Evolutionary conservation across 345 rosid species (phyloP).

Genomic region (Camelina hispida): DNA sequence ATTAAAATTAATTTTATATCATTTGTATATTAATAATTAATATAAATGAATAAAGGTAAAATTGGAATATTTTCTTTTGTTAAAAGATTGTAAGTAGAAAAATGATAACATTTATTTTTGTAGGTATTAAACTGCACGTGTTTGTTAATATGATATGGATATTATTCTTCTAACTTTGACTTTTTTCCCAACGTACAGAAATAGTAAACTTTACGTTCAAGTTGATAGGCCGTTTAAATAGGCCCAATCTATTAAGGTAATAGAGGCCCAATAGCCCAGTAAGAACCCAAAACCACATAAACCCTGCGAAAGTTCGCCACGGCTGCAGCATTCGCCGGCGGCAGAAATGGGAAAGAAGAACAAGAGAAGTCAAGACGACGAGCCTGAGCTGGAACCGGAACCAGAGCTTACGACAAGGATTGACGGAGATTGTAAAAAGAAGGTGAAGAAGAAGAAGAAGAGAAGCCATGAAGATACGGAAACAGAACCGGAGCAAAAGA

Average conservation of each 20-base stretch:
- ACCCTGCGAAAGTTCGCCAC: slow-evolving; percentile 32
- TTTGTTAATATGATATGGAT: too few species aligned
- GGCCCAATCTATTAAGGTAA: neutral
- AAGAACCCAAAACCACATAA: slow-evolving; percentile 39
- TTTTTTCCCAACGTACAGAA: too few species aligned
- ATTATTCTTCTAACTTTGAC: too few species aligned
- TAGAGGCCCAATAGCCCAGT: slow-evolving; percentile 11
- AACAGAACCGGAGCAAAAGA: slow-evolving; percentile 27
- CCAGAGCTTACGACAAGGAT: slow-evolving; percentile 28
- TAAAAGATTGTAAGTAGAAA: too few species aligned
- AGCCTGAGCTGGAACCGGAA: slow-evolving; percentile 30
- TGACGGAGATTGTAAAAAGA: slow-evolving; percentile 18
- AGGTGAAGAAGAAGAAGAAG: slow-evolving; percentile 29
- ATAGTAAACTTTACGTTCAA: neutral
- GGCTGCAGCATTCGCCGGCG: slow-evolving; percentile 39
- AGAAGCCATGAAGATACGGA: slow-evolving; percentile 34
- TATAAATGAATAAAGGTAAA: too few species aligned
- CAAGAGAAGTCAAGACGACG: slow-evolving; percentile 40
- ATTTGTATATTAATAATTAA: too few species aligned
- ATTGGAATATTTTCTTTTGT: too few species aligned
- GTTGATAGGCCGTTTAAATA: neutral
- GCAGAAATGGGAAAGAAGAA: slow-evolving; percentile 68
- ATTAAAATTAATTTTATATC: too few species aligned
- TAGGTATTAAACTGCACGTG: too few species aligned
- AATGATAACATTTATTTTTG: too few species aligned